These are phyloP conservation scores for Glonium stellatum DNA, from an alignment of 495 filamentous ascomycete genomes.

Conservation along the genomic window DNA sequence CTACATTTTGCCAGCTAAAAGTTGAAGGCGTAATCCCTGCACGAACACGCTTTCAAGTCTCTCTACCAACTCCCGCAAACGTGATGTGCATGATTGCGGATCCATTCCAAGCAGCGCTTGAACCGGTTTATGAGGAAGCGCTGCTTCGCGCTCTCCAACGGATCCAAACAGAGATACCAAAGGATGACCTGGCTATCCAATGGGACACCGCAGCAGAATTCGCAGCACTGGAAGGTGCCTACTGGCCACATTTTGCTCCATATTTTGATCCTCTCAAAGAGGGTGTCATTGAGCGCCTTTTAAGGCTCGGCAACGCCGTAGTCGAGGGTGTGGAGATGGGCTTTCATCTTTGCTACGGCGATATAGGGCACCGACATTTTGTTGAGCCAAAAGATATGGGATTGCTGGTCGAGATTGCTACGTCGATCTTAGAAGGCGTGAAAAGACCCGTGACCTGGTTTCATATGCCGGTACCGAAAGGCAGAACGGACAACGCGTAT, in stretches of 20 bases:
- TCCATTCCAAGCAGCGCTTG: constrained; percentile 28
- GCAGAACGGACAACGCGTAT: too few relatives aligned
- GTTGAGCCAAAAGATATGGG: constrained; percentile 35
- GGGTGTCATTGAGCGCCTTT: constrained; percentile 35
- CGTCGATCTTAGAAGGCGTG: too few relatives aligned
- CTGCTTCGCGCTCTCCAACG: constrained; percentile 31
- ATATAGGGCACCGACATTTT: constrained; percentile 40
- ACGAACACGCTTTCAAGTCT: constrained; percentile 39
- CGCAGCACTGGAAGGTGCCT: constrained; percentile 33
- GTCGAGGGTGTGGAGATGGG: constrained; percentile 36
- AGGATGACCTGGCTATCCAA: constrained; percentile 41
- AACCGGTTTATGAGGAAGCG: constrained; percentile 39
- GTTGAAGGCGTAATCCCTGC: neutral
- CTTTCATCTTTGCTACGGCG: constrained; percentile 45
- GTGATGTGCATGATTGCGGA: constrained; percentile 30
- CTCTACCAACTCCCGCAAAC: constrained; percentile 35
- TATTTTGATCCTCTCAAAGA: constrained; percentile 35
- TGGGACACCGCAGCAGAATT: constrained; percentile 40
- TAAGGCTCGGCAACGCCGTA: constrained; percentile 32
- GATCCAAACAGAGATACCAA: constrained; percentile 39
- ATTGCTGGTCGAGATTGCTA: neutral
- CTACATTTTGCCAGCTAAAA: too few relatives aligned
- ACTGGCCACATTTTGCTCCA: too few relatives aligned
- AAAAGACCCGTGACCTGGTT: too few relatives aligned
- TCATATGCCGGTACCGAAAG: too few relatives aligned